Conservation (phyloP, 129 eudicot genomes). For the Erigeron canadensis region DNA sequence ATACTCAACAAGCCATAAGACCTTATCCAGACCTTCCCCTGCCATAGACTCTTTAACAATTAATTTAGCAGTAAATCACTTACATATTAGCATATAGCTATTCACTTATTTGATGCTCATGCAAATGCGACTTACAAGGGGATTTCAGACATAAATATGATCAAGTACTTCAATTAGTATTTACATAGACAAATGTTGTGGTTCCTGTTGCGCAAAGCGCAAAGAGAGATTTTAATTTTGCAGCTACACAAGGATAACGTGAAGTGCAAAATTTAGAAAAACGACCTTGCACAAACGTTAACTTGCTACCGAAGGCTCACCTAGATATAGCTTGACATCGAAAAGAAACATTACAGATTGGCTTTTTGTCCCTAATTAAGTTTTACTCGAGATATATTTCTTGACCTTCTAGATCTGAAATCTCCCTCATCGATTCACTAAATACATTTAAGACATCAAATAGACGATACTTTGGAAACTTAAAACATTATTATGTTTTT, state of each 20-base stretch:
- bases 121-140: neutral
- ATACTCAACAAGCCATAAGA: neutral
- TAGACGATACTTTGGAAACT: no score
- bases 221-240: neutral
- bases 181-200: neutral
- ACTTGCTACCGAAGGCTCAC: neutral
- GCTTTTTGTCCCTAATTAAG: no score
- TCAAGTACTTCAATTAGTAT: neutral
- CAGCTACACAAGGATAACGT: slow-evolving; percentile 4
- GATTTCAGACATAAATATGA: neutral
- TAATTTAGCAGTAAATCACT: neutral
- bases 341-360: no score
- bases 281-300: slow-evolving; percentile 11
- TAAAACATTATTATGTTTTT: no score
- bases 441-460: no score
- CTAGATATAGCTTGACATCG: no score
- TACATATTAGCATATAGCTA: neutral
- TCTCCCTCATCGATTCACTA: no score
- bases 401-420: no score
- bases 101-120: neutral
- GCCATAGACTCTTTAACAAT: neutral
- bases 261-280: neutral
- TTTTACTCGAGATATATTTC: no score
- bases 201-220: slow-evolving; percentile 3
- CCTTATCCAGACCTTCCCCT: neutral